Percentiles rank a stretch among this genome's conserved stretches.
These are phyloP conservation scores for Botrytis fragariae DNA, from an alignment of 2,329 filamentous ascomycete genomes.

Conservation along the genomic window DNA sequence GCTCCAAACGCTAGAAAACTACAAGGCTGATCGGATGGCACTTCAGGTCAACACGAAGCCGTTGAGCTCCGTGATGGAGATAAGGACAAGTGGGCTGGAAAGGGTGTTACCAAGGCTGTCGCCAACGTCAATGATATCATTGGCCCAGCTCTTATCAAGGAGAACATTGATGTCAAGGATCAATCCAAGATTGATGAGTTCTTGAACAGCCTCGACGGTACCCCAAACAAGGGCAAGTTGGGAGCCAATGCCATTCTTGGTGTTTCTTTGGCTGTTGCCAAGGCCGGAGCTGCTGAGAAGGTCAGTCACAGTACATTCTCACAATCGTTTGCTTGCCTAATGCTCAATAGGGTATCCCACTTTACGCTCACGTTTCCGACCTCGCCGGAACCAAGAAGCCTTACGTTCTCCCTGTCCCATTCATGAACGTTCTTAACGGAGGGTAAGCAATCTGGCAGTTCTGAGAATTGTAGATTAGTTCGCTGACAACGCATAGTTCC, in stretches of 20 bases:
- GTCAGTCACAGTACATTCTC: constrained; percentile 39
- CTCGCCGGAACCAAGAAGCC: constrained; percentile 88
- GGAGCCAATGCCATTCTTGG: constrained; percentile 88
- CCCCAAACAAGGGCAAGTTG: constrained; percentile 81
- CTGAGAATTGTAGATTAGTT: background rate
- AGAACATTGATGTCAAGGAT: constrained; percentile 81
- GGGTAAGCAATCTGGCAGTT: constrained; percentile 36
- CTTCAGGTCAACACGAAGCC: constrained; percentile 79
- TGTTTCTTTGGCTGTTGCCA: constrained; percentile 80
- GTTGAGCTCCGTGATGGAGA: constrained; percentile 89
- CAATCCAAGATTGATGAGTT: constrained; percentile 81
- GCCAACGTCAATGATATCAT: constrained; percentile 82
- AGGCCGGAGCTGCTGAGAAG: constrained; percentile 88
- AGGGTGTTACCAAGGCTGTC: constrained; percentile 84
- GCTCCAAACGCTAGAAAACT: constrained; percentile 23
- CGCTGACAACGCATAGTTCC: constrained; percentile 55
- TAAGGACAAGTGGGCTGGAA: constrained; percentile 81
- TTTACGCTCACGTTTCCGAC: constrained; percentile 85
- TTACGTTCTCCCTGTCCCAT: constrained; percentile 84
- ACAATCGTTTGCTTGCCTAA: constrained; percentile 17
- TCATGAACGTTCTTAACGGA: constrained; percentile 92
- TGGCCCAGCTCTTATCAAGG: constrained; percentile 77
- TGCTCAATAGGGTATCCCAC: constrained; percentile 62
- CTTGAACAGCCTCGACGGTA: constrained; percentile 81
- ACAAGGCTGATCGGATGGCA: constrained; percentile 27